These are phyloP conservation scores for Beauveria varroae DNA, from an alignment of 2,329 filamentous ascomycete species.

Conservation along the genomic window DNA sequence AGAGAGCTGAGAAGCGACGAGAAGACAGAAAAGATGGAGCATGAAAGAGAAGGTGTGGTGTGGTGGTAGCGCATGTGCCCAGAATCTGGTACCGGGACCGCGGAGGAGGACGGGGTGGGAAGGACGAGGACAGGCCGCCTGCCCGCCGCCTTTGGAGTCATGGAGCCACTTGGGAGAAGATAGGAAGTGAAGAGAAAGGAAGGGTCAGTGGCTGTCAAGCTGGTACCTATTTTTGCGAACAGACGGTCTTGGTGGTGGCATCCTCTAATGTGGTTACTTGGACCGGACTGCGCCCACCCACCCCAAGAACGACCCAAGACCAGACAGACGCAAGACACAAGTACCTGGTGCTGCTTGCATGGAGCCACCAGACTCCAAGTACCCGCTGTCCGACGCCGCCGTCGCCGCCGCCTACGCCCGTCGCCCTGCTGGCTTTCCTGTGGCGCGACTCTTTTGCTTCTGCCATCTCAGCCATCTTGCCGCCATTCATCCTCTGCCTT, in stretches of 20 bases:
- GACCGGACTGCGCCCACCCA: neutral
- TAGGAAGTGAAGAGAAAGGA: neutral
- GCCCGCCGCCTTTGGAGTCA: neutral
- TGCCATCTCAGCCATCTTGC: neutral
- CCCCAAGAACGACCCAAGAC: neutral
- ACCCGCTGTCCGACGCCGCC: neutral
- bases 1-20: neutral
- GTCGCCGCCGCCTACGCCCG: neutral
- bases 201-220: neutral
- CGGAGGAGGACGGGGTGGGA: neutral
- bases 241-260: neutral
- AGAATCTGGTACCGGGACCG: slow-evolving; percentile 2
- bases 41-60: neutral
- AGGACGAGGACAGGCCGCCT: neutral
- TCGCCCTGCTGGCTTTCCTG: neutral
- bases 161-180: no score
- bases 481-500: slow-evolving; percentile 1
- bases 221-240: neutral
- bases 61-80: slow-evolving; percentile 4
- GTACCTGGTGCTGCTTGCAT: neutral
- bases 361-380: neutral
- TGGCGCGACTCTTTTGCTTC: slow-evolving; percentile 1
- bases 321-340: neutral
- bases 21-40: neutral
- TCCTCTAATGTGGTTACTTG: neutral